Evolutionary conservation across 2,329 filamentous ascomycete species (phyloP).

Genomic region (Cladosporium oxysporum): DNA sequence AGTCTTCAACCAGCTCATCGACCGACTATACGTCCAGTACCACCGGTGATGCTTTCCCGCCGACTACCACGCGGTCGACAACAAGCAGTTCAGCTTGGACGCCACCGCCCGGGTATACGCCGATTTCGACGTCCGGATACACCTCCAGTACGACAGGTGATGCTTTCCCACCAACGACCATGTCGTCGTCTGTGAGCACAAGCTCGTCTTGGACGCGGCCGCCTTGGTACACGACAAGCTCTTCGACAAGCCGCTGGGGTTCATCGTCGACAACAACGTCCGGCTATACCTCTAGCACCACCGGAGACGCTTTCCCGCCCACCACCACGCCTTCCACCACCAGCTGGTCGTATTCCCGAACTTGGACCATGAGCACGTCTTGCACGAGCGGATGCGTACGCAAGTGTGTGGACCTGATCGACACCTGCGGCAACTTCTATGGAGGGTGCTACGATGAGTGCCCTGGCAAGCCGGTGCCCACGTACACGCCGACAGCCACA

Average conservation of each 20-base stretch:
- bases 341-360: slow-evolving; percentile 16
- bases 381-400: not conserved
- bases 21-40: not conserved
- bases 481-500: slow-evolving; percentile 28
- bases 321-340: not conserved
- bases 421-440: slow-evolving; percentile 29
- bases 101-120: not conserved
- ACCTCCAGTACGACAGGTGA: not conserved
- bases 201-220: not conserved
- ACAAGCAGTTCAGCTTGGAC: not conserved
- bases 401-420: slow-evolving; percentile 30
- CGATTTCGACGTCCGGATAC: not conserved
- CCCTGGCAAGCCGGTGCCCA: slow-evolving; percentile 25
- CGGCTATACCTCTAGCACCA: not conserved
- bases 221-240: not conserved
- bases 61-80: not conserved
- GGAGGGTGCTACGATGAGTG: slow-evolving; percentile 31
- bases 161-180: not conserved
- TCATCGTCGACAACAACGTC: not conserved
- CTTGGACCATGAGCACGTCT: slow-evolving; percentile 16
- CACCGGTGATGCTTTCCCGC: not conserved
- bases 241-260: not conserved
- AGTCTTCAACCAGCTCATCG: not conserved
- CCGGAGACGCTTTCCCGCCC: not conserved
- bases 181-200: not conserved